Evolutionary conservation across 306 rosid genomes (phyloP), one percentile per base, ranked within the genome.

Genomic region (Ziziphus jujuba): DNA sequence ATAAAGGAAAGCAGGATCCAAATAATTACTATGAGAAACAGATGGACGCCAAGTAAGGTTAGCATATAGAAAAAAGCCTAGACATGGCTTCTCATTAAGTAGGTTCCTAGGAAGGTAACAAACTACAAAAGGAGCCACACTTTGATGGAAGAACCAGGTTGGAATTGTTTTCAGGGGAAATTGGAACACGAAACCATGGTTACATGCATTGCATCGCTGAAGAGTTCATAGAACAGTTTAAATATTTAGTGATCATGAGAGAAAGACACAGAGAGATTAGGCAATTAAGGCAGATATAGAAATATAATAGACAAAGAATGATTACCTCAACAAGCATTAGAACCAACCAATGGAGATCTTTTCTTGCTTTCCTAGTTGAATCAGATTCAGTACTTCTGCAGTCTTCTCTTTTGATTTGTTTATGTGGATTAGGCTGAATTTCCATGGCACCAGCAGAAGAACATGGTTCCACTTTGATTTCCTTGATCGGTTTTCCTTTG

Each of bases 61-160:
- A 0, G 12, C 74, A 20, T 59, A 69, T 0, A 58, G 66, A 15
- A 48, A 65, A 8, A 69, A 0, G 58, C 74, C 74, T 3, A 69
- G 24, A 48, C 66, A 69, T 20, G 2, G 34, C 14, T 34, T 17
- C 17, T 69, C 66, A 3, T 47, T 35, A 48, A 31, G 15, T 1
- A 69, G n/a, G 3, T 33, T 15, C 33, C 2, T 24, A 59, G 38
- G 47, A 14, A 59, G 16, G 2, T 13, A 1, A 58, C 43, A 69
- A 2, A 34, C 0, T 14, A 51, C 64, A 19, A 47, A 45, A 2
- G 22, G 49, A 13, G 66, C 74, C 1, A 40, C 34, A 9, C 62
- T 5, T 24, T 69, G 73, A 48, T 33, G 16, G 35, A 5, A 5
- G 50, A 69, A 69, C 74, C 74, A 56, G 36, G 23, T 1, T 0